A percentile compares a stretch with the other conserved stretches of the same genome.
These are phyloP conservation scores for Mortierella sp. DNA, from an alignment of 371 early-diverging fungal genomes.

Conservation along the genomic window DNA sequence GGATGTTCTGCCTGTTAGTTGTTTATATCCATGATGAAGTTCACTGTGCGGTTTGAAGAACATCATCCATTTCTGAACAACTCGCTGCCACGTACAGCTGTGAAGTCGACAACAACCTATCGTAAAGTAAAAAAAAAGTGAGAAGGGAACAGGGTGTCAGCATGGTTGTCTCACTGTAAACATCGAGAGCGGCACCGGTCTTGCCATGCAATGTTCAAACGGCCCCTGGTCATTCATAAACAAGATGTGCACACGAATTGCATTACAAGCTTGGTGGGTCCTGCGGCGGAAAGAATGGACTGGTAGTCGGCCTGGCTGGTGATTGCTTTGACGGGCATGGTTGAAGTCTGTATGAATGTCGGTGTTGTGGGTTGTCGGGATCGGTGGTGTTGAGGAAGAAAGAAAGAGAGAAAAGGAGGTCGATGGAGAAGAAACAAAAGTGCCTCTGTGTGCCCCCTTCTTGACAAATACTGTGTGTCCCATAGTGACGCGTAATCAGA, in stretches of 20 bases:
- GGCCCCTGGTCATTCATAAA: neutral
- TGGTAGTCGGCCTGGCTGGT: slow-evolving; percentile 49
- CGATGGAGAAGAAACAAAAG: neutral
- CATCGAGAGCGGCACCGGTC: neutral
- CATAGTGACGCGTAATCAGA: neutral
- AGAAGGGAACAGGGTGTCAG: neutral
- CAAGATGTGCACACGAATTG: neutral
- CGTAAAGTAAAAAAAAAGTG: neutral
- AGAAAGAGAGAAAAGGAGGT: neutral
- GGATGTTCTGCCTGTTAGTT: neutral
- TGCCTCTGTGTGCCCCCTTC: neutral
- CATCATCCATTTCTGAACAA: too few species aligned
- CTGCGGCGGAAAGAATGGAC: slow-evolving; percentile 40
- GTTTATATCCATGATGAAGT: neutral
- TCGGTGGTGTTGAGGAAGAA: neutral
- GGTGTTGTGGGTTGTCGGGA: neutral
- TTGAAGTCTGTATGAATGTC: neutral
- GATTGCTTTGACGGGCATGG: slow-evolving; percentile 52
- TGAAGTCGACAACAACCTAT: slow-evolving; percentile 6
- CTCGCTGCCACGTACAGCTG: neutral
- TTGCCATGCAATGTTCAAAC: neutral
- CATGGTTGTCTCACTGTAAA: neutral
- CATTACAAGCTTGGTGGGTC: slow-evolving; percentile 43
- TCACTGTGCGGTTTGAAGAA: too few species aligned
- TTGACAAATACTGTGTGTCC: too few species aligned